Evolutionary conservation across 495 filamentous ascomycete species (phyloP).

Genomic region (Penicillium steckii): DNA sequence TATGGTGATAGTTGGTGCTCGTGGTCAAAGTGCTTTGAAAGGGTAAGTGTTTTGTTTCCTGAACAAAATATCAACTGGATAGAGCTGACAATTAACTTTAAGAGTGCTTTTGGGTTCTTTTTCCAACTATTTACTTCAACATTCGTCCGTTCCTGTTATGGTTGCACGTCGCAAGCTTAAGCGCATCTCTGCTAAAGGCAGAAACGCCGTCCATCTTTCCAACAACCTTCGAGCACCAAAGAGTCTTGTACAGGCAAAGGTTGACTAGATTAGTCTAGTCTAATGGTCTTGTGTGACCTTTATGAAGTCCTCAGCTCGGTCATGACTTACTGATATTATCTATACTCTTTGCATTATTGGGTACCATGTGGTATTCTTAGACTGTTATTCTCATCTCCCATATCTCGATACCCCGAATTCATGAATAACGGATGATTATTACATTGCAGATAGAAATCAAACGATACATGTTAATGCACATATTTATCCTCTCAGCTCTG

Average conservation of each 20-base stretch:
- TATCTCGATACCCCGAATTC: neutral
- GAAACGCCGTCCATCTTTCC: slow-evolving; percentile 56
- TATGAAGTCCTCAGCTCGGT: no score
- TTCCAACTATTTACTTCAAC: slow-evolving; percentile 93
- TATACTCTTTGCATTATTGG: no score
- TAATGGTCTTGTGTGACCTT: slow-evolving; percentile 4
- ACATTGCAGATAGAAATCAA: no score
- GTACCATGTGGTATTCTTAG: neutral
- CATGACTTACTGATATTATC: no score
- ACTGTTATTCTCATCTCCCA: neutral
- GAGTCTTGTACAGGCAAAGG: slow-evolving; percentile 62
- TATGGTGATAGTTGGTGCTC: slow-evolving; percentile 87
- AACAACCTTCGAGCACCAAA: slow-evolving; percentile 70
- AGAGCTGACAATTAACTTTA: neutral
- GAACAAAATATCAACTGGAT: slow-evolving; percentile 20
- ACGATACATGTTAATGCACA: no score
- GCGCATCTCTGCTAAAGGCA: slow-evolving; percentile 66
- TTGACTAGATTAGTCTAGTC: slow-evolving; percentile 47
- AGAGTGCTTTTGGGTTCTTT: slow-evolving; percentile 93
- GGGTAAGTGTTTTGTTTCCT: slow-evolving; percentile 60
- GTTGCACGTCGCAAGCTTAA: slow-evolving; percentile 79
- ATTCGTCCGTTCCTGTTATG: slow-evolving; percentile 95
- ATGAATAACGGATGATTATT: neutral
- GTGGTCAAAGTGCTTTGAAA: slow-evolving; percentile 87
- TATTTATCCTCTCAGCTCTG: no score